Conservation (phyloP, 1,139 yeast species). For the Kodamaea alishanica region DNA sequence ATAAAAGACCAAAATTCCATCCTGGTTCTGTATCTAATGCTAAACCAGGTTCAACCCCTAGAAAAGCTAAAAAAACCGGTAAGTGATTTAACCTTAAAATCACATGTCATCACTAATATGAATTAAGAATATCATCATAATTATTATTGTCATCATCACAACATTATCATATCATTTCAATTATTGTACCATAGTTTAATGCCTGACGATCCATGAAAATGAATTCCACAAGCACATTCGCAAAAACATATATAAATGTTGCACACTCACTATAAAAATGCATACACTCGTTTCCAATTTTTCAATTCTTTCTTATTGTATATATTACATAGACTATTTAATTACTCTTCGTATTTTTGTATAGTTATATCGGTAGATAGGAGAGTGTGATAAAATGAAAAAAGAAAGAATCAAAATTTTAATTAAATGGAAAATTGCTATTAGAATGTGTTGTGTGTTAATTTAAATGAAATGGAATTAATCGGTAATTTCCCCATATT, state of each 20-base stretch:
- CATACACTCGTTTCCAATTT: no score
- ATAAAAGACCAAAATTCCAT: conserved; percentile 73
- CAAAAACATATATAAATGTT: neutral
- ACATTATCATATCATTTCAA: neutral
- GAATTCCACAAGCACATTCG: neutral
- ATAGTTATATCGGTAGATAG: neutral
- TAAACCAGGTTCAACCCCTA: conserved; percentile 64
- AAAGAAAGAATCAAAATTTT: neutral
- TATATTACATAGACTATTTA: no score
- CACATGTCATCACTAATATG: conserved; percentile 2
- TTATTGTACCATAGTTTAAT: conserved; percentile 8
- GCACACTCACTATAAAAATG: neutral
- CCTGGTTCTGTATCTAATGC: conserved; percentile 42
- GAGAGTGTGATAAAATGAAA: neutral
- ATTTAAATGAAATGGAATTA: no score
- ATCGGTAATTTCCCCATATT: neutral
- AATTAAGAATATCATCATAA: conserved; percentile 5
- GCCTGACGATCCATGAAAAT: no score
- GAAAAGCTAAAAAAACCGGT: conserved; percentile 63
- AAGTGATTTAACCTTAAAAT: conserved; percentile 29
- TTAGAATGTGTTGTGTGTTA: no score
- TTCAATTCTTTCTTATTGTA: no score
- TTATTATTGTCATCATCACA: conserved; percentile 1
- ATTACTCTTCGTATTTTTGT: neutral
- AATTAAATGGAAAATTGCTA: neutral